A percentile compares a stretch with the other conserved stretches of the same genome.
Conservation (phyloP, 1,139 yeast genomes). For the Protomyces gravidus region DNA sequence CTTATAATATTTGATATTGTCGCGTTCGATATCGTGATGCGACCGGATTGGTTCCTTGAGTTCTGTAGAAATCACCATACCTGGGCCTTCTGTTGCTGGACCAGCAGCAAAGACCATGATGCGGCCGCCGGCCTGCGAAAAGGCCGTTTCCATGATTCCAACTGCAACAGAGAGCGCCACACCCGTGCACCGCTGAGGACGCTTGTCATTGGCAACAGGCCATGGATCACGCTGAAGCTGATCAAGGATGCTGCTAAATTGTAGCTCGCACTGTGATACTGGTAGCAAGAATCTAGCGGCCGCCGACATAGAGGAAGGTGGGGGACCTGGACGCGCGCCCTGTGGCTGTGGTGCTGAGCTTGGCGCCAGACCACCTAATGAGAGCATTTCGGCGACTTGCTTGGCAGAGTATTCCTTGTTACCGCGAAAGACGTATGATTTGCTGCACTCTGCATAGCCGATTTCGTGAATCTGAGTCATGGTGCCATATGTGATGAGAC, state of each 20-base stretch:
- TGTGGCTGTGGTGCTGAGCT: slow-evolving; percentile 42
- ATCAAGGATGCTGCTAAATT: slow-evolving; percentile 75
- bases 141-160: slow-evolving; percentile 76
- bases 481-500: slow-evolving; percentile 88
- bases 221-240: slow-evolving; percentile 80
- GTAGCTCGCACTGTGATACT: slow-evolving; percentile 79
- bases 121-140: slow-evolving; percentile 85
- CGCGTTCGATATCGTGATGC: slow-evolving; percentile 89
- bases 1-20: slow-evolving; percentile 84
- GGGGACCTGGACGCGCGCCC: slow-evolving; percentile 38
- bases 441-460: slow-evolving; percentile 70
- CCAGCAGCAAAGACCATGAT: slow-evolving; percentile 90
- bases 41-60: slow-evolving; percentile 95
- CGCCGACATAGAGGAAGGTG: slow-evolving; percentile 38
- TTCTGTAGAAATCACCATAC: slow-evolving; percentile 86
- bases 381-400: slow-evolving; percentile 71
- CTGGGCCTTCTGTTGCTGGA: slow-evolving; percentile 93
- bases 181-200: slow-evolving; percentile 91
- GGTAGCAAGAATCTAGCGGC: slow-evolving; percentile 79
- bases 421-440: slow-evolving; percentile 87
- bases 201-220: slow-evolving; percentile 81
- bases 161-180: slow-evolving; percentile 85
- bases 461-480: slow-evolving; percentile 83
- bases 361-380: slow-evolving; percentile 44
- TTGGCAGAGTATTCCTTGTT: slow-evolving; percentile 78